Percentiles rank a stretch among this genome's conserved stretches.
phyloP scores from a whole-genome alignment of 805 yeast genomes.

The Suhomyces kilbournensis region DNA sequence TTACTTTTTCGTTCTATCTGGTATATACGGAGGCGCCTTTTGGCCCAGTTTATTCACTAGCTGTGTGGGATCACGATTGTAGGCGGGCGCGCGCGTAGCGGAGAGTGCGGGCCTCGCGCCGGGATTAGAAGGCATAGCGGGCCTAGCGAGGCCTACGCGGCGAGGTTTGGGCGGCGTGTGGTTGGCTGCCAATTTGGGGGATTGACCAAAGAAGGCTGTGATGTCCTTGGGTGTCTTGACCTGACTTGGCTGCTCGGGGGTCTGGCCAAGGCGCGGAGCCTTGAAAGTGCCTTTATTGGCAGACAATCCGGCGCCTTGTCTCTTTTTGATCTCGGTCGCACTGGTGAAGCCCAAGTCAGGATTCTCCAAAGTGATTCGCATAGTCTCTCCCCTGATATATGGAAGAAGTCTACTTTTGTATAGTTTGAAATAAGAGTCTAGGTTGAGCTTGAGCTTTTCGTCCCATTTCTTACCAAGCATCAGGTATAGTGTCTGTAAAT shows the following conservation, averaged over 20 bases:
- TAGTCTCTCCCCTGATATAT: conserved; percentile 9
- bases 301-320: neutral
- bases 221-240: neutral
- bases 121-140: neutral
- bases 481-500: conserved; percentile 18
- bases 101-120: neutral
- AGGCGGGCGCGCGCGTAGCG: neutral
- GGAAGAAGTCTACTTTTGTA: conserved; percentile 13
- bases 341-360: conserved; percentile 3
- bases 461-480: conserved; percentile 8
- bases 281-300: neutral
- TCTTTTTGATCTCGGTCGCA: conserved; percentile 5
- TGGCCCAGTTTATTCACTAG: neutral
- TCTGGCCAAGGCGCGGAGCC: neutral
- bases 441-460: conserved; percentile 10
- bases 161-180: neutral
- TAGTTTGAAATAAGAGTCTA: conserved; percentile 9
- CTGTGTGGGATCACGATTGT: neutral
- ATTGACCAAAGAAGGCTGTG: neutral
- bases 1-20: conserved; percentile 17
- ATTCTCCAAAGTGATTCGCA: neutral
- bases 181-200: neutral
- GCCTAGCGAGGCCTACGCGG: neutral
- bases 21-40: conserved; percentile 36
- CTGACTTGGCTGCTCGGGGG: neutral